Conservation (phyloP, 345 rosid genomes). For the Psidium guajava region DNA sequence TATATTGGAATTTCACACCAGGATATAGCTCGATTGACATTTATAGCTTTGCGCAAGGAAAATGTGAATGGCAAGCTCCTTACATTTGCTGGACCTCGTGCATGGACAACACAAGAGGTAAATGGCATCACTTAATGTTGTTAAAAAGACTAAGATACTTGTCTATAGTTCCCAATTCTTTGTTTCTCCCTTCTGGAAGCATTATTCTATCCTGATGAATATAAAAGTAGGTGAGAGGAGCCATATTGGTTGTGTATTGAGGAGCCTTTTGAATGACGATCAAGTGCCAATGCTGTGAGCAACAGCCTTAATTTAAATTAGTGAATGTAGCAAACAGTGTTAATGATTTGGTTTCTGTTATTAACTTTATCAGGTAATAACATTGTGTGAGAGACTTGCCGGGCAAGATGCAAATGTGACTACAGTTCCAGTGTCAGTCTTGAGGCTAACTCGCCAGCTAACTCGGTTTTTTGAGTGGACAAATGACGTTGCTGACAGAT, state of each 20-base stretch:
- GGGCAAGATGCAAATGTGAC: slow-evolving; percentile 99
- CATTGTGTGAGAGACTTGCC: slow-evolving; percentile 90
- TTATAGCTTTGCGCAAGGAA: slow-evolving; percentile 76
- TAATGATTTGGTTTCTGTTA: neutral
- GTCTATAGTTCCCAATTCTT: neutral
- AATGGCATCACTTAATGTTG: neutral
- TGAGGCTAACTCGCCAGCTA: slow-evolving; percentile 70
- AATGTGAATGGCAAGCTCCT: slow-evolving; percentile 62
- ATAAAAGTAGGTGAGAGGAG: neutral
- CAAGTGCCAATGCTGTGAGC: neutral
- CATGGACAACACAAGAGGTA: slow-evolving; percentile 99
- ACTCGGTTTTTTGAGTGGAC: slow-evolving; percentile 87
- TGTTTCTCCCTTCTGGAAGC: neutral
- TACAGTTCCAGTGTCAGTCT: slow-evolving; percentile 76
- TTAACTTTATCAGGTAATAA: slow-evolving; percentile 43
- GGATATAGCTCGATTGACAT: slow-evolving; percentile 92
- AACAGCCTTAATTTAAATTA: neutral
- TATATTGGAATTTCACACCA: slow-evolving; percentile 5
- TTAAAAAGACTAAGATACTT: neutral
- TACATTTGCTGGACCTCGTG: slow-evolving; percentile 94
- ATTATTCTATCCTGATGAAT: neutral
- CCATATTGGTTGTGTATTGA: neutral
- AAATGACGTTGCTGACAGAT: slow-evolving; percentile 89
- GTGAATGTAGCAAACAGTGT: neutral
- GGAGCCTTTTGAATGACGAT: neutral